Base-by-base conservation (phyloP, 23 red algal species). In the Chondrus crispus region DNA sequence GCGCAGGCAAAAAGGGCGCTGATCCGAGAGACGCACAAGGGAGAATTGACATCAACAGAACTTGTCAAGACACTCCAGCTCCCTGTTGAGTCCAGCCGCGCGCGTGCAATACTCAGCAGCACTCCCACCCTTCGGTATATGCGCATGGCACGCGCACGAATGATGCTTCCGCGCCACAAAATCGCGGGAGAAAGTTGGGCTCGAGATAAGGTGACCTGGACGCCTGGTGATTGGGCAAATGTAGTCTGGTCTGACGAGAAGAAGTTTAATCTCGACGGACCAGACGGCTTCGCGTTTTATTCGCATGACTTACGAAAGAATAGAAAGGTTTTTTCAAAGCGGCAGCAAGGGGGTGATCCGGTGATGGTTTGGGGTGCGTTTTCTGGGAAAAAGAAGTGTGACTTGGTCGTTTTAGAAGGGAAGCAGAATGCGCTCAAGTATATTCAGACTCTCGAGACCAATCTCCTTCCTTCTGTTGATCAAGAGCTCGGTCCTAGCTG, bases 181-280 rank as follows among this genome's bases (percentile, higher is more conserved):
- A n/a, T n/a, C n/a, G n/a, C n/a, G n/a, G n/a, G n/a, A n/a, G n/a
- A n/a, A n/a, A n/a, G n/a, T 42, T 77, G 71, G 71, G 1, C 0
- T 40, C 26, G 11, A 24, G 71, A 77, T 26, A 77, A 48, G 12
- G 38, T 7, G 22, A 38, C 13, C 26, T 40, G 44, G 20, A 46
- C 26, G 9, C 0, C 28, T 24, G 37, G 22, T 77, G 38, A 77
- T 26, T 84, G 47, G 49, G n/a, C 30, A 4, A 53, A 62, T 18
- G 49, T 62, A 18, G 36, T 84, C 43, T 84, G 58, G 30, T 38
- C 2, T 42, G 80, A 84, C 63, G 80, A 84, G 19, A 57, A 84
- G 0, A 84, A 84, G n/a, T 84, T 84, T 37, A 84, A 84, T 32
- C 19, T 84, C 33, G 80, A 84, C 37, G 52, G 80, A 49, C 32